phyloP scores from a whole-genome alignment of 1,284 basidiomycete genomes.

The Porodaedalea pini region DNA sequence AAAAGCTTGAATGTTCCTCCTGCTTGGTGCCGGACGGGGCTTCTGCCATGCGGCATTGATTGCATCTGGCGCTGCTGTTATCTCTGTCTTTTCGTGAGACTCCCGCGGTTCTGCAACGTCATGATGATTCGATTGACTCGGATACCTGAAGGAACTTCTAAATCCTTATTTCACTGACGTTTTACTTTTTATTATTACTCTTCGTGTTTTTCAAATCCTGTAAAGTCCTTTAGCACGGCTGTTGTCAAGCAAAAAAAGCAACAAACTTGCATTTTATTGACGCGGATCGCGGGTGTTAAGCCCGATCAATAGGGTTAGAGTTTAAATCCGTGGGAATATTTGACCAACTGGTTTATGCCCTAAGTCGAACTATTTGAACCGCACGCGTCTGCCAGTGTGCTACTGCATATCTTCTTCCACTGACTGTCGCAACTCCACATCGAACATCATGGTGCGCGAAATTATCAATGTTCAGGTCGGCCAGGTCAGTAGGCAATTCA shows the following conservation, averaged over 20 bases:
- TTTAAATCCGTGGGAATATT: background rate
- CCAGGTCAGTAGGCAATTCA: slow-evolving; percentile 26
- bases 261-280: background rate
- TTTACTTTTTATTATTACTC: background rate
- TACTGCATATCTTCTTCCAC: background rate
- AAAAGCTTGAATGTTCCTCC: background rate
- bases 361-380: background rate
- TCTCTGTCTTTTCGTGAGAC: too few species aligned
- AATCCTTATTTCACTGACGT: background rate
- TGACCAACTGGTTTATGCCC: background rate
- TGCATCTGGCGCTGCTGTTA: too few species aligned
- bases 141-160: too few species aligned
- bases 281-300: too few species aligned
- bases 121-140: too few species aligned
- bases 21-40: background rate
- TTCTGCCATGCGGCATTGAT: too few species aligned
- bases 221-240: background rate
- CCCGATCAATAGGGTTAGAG: background rate
- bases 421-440: background rate
- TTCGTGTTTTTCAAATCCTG: background rate
- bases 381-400: background rate
- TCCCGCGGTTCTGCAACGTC: too few species aligned
- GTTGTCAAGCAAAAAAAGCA: background rate
- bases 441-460: slow-evolving; percentile 26
- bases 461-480: slow-evolving; percentile 33